phyloP scores from a whole-genome alignment of 1,139 yeast genomes.

The Debaryomyces fabryi region DNA sequence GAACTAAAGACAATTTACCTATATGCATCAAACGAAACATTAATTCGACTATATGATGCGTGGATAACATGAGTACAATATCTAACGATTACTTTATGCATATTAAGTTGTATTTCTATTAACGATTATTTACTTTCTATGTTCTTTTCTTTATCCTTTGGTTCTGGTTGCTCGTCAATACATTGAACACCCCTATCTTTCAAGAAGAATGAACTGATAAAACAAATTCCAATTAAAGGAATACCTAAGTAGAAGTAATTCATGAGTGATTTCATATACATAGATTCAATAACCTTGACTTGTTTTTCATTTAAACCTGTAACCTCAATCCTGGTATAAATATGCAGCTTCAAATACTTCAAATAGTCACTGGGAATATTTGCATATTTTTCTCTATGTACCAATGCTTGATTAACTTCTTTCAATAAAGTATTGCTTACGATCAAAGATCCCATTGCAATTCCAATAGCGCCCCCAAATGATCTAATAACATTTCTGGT shows the following conservation, averaged over 20 bases:
- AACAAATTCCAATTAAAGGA: slow-evolving; percentile 46
- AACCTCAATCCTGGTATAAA: slow-evolving; percentile 35
- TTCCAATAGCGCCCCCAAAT: slow-evolving; percentile 53
- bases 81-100: background rate
- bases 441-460: slow-evolving; percentile 48
- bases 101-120: background rate
- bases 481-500: slow-evolving; percentile 55
- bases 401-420: slow-evolving; percentile 19
- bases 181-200: slow-evolving; percentile 47
- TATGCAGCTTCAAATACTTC: slow-evolving; percentile 27
- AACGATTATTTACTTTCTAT: background rate
- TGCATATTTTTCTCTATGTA: background rate
- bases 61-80: background rate
- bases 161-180: slow-evolving; percentile 33
- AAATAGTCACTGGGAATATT: slow-evolving; percentile 21
- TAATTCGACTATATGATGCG: background rate
- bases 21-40: background rate
- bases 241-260: slow-evolving; percentile 44
- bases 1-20: background rate
- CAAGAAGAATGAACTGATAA: slow-evolving; percentile 36
- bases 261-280: slow-evolving; percentile 41
- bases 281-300: slow-evolving; percentile 25
- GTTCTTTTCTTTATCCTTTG: slow-evolving; percentile 12
- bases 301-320: slow-evolving; percentile 27
- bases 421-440: slow-evolving; percentile 40